Percentiles rank a stretch among this genome's conserved stretches.
phyloP scores from a whole-genome alignment of 768 basidiomycete genomes.

The Cystoderma amianthinum region DNA sequence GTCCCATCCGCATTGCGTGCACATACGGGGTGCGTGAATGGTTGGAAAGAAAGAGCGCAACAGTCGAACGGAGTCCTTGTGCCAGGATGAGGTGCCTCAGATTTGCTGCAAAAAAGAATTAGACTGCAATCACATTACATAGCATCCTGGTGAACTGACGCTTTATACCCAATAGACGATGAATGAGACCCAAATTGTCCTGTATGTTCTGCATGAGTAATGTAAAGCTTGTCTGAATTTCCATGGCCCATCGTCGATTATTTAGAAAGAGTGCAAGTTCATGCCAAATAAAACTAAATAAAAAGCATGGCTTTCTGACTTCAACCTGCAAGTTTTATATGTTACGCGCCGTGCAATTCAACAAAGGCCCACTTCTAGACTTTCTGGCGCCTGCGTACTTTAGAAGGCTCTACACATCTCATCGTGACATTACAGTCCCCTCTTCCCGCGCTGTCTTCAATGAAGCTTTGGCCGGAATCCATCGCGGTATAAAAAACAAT shows the following conservation, averaged over 20 bases:
- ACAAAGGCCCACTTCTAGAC: not conserved
- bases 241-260: constrained; percentile 68
- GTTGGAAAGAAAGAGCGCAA: constrained; percentile 87
- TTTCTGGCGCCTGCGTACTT: not conserved
- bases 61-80: constrained; percentile 81
- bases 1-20: constrained; percentile 78
- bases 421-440: not conserved
- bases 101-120: constrained; percentile 56
- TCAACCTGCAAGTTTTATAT: not conserved
- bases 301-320: constrained; percentile 2
- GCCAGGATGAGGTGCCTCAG: constrained; percentile 58
- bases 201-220: constrained; percentile 84
- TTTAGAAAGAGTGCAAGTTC: constrained; percentile 4
- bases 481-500: constrained; percentile 6
- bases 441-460: not conserved
- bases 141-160: constrained; percentile 31
- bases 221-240: constrained; percentile 81
- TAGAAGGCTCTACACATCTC: not conserved
- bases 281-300: not conserved
- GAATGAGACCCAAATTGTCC: constrained; percentile 80
- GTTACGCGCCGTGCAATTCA: not conserved
- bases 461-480: constrained; percentile 8
- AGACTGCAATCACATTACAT: constrained; percentile 4
- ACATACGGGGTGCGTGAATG: constrained; percentile 84
- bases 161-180: constrained; percentile 65